Evolutionary conservation across 306 rosid species (phyloP).

Genomic region (Casuarina glauca): DNA sequence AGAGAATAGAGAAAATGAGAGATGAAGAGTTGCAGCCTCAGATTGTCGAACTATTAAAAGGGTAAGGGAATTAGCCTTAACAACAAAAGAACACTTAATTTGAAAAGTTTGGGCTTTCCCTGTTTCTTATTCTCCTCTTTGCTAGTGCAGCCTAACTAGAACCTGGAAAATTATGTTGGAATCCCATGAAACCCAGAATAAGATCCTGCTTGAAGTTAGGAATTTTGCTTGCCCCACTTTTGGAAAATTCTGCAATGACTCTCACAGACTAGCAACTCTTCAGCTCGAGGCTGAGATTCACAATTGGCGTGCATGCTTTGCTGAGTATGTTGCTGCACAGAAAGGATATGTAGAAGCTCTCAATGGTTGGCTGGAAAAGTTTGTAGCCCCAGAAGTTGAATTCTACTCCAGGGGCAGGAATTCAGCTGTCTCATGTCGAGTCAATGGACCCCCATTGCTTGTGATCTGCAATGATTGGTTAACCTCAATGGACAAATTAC

Average conservation of each 20-base stretch:
- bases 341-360: slow-evolving; percentile 81
- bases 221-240: slow-evolving; percentile 56
- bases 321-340: slow-evolving; percentile 69
- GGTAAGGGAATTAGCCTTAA: slow-evolving; percentile 52
- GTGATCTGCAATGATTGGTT: slow-evolving; percentile 76
- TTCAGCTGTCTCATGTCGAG: slow-evolving; percentile 42
- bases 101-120: slow-evolving; percentile 23
- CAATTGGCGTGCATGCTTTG: slow-evolving; percentile 71
- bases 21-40: slow-evolving; percentile 93
- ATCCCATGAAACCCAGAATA: slow-evolving; percentile 86
- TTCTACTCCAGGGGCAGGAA: slow-evolving; percentile 63
- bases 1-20: slow-evolving; percentile 75
- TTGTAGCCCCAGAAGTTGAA: slow-evolving; percentile 72
- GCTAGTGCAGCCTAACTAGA: slow-evolving; percentile 69
- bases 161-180: slow-evolving; percentile 88
- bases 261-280: slow-evolving; percentile 72
- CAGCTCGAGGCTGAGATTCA: slow-evolving; percentile 81
- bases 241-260: slow-evolving; percentile 70
- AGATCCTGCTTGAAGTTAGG: slow-evolving; percentile 74
- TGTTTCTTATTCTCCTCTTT: slow-evolving; percentile 34
- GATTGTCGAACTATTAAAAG: slow-evolving; percentile 78
- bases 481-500: slow-evolving; percentile 66
- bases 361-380: slow-evolving; percentile 85
- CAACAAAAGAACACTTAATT: slow-evolving; percentile 19
- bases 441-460: slow-evolving; percentile 74